Percentiles rank a stretch among this genome's conserved stretches.
These are phyloP conservation scores for Discostella stelligeroides DNA, from an alignment of 108 stramenopile species.

Conservation along the genomic window DNA sequence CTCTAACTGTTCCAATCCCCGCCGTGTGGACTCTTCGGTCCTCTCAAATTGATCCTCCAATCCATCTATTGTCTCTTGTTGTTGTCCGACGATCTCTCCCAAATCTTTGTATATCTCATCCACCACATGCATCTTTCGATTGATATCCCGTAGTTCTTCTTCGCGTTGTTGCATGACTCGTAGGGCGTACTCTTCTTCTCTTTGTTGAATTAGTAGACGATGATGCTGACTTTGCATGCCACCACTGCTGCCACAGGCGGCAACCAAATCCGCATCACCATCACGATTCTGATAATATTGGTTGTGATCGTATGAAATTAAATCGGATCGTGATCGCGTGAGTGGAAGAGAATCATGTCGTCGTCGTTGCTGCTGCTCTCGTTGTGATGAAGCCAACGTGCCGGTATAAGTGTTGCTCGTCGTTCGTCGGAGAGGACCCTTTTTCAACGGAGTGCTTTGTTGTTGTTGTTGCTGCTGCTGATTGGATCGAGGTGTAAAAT, in stretches of 20 bases:
- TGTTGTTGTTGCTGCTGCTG: not conserved
- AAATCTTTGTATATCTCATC: conserved; percentile 45
- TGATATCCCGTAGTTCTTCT: conserved; percentile 32
- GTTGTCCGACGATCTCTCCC: conserved; percentile 33
- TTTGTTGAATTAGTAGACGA: conserved; percentile 30
- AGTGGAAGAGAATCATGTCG: not conserved
- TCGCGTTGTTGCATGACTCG: conserved; percentile 39
- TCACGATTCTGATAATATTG: too few species aligned
- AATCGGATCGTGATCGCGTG: conserved; percentile 1
- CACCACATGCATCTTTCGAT: conserved; percentile 39
- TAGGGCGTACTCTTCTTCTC: conserved; percentile 39
- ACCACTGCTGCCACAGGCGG: not conserved
- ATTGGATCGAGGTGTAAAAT: conserved; percentile 1
- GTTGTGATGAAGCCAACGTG: too few species aligned
- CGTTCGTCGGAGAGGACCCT: not conserved
- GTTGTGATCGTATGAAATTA: not conserved
- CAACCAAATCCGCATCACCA: not conserved
- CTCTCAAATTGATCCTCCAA: conserved; percentile 24
- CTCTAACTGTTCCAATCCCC: conserved; percentile 35
- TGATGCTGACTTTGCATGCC: conserved; percentile 6
- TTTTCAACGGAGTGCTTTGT: not conserved
- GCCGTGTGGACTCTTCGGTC: conserved; percentile 15
- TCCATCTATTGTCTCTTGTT: conserved; percentile 37
- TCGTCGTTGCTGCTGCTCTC: not conserved
- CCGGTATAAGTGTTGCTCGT: not conserved